Base-by-base conservation (phyloP, 2,329 filamentous ascomycete genomes). In the Talaromyces verruculosus region DNA sequence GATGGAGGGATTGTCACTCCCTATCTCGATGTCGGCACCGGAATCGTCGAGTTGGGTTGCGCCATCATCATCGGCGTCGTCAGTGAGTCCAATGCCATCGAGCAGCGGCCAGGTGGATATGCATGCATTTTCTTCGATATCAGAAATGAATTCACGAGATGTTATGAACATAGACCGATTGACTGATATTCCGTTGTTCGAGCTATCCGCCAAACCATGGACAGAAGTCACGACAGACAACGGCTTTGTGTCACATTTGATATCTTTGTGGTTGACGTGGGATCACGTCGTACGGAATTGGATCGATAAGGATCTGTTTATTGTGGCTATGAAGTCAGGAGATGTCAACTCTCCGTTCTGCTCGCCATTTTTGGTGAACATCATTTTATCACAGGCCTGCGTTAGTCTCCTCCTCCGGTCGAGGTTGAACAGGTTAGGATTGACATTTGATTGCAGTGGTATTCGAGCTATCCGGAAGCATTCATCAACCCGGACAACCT, bases 181-280 rank as follows among this genome's bases (percentile, higher is more conserved):
- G 37, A 66, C 65, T 7, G 66, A 68, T 19, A 67, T 66, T 25
- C 70, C 66, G 13, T 30, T 68, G 1, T 71, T 60, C 53, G 67
- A 60, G 6, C 65, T 73, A 7, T 67, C 69, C 1, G 70, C 71
- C 11, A 61, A 66, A 39, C 74, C 75, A 2, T 78, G 75, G 75
- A 77, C 76, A 3, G 70, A 67, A 2, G 70, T 76, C 41, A 77
- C 74, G 0, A 68, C 71, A 5, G 71, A 74, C 47, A 70, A 73
- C 57, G 69, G 71, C 17, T 69, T 75, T 53, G 73, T 77, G 3
- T 77, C 74, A 1, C 75, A 76, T 65, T 63, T 78, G 41, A 64
- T 77, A 2, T 76, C 75, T 4, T 61, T 77, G 11, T 77, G 73
- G 68, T 70, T 77, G 19, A 75, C 75, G 7, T 77, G 76, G 75